These are phyloP conservation scores for Boletus austroedulis DNA, from an alignment of 1,284 basidiomycete species.

Conservation along the genomic window DNA sequence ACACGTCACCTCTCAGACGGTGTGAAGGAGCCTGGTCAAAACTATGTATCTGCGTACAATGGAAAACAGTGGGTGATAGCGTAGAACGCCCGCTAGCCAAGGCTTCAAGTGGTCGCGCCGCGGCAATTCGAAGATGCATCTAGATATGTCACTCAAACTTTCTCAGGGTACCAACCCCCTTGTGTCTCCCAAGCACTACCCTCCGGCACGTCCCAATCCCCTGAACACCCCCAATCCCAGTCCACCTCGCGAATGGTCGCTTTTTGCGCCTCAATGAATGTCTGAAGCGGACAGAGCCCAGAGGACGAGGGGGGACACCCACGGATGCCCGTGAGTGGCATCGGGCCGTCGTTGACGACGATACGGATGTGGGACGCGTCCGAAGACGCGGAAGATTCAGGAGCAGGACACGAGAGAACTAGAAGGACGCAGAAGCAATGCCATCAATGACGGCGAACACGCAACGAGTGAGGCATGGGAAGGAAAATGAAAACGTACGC, in stretches of 20 bases:
- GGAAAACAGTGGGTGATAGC: too few relatives aligned
- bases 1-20: too few relatives aligned
- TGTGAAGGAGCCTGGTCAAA: too few relatives aligned
- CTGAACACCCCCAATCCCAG: constrained; percentile 61
- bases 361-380: constrained; percentile 3
- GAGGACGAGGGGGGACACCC: constrained; percentile 68
- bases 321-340: constrained; percentile 71
- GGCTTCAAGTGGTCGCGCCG: too few relatives aligned
- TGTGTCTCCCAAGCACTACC: constrained; percentile 52
- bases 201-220: constrained; percentile 3
- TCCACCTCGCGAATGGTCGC: constrained; percentile 64
- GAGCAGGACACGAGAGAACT: constrained; percentile 31
- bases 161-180: constrained; percentile 39
- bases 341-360: constrained; percentile 19
- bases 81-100: too few relatives aligned
- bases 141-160: not conserved
- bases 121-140: not conserved
- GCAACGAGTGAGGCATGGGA: not conserved
- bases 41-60: too few relatives aligned
- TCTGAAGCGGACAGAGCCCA: constrained; percentile 72
- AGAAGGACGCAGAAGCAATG: not conserved
- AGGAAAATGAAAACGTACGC: constrained; percentile 16
- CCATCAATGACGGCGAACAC: not conserved
- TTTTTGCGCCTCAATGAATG: constrained; percentile 58
- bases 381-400: constrained; percentile 28